Conservation (phyloP, 345 rosid species). For the Heritiera littoralis region DNA sequence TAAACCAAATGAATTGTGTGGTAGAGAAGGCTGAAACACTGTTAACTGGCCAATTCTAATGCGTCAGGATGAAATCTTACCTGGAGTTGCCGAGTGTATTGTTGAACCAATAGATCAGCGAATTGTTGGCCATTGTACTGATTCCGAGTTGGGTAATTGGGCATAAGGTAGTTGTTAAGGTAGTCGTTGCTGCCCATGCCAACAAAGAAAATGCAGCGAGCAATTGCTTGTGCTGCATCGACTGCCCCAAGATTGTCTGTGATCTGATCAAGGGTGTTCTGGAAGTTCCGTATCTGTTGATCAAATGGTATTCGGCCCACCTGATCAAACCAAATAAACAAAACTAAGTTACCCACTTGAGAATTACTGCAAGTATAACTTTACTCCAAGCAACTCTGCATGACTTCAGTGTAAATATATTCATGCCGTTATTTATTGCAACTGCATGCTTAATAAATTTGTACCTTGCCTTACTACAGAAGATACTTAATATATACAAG, state of each 20-base stretch:
- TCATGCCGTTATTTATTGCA: neutral
- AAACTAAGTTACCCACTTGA: neutral
- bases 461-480: neutral
- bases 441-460: neutral
- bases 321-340: conserved; percentile 35
- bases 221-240: conserved; percentile 49
- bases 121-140: conserved; percentile 72
- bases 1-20: neutral
- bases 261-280: conserved; percentile 71
- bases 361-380: no score
- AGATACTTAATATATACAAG: neutral
- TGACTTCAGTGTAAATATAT: neutral
- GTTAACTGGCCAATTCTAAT: neutral
- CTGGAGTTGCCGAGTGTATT: conserved; percentile 66
- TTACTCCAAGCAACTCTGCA: neutral
- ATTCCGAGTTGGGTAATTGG: conserved; percentile 71
- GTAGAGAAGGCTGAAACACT: neutral
- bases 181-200: conserved; percentile 99
- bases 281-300: conserved; percentile 78
- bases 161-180: conserved; percentile 93
- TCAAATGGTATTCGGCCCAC: conserved; percentile 87
- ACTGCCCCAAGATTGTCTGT: conserved; percentile 58
- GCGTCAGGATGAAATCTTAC: conserved; percentile 35
- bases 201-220: conserved; percentile 67
- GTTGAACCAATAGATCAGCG: conserved; percentile 68